These are phyloP conservation scores for Odontarrhena argentea DNA, from an alignment of 345 rosid genomes.

Conservation along the genomic window DNA sequence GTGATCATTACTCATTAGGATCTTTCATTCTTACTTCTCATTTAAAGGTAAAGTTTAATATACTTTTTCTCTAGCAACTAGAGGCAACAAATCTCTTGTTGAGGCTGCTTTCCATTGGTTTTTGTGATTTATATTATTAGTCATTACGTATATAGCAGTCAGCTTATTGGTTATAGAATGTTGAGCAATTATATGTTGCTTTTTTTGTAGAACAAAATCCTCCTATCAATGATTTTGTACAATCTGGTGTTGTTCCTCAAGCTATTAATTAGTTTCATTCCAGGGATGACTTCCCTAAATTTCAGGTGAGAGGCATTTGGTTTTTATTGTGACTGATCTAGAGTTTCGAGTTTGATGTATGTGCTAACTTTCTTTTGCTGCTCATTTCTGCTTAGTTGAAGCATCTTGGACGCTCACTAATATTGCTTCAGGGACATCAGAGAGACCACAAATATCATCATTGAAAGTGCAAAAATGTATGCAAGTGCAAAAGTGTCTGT, in stretches of 20 bases:
- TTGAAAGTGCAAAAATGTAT: too few species aligned
- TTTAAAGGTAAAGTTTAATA: too few species aligned
- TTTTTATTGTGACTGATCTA: slow-evolving; percentile 9
- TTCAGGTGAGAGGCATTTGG: slow-evolving; percentile 60
- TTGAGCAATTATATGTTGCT: neutral
- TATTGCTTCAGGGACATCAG: slow-evolving; percentile 84
- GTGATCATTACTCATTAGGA: too few species aligned
- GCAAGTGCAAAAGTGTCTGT: too few species aligned
- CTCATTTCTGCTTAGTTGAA: slow-evolving; percentile 51
- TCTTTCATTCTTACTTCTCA: too few species aligned
- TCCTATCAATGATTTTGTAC: slow-evolving; percentile 72
- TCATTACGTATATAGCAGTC: neutral
- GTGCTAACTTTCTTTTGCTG: slow-evolving; percentile 11
- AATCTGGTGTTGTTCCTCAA: slow-evolving; percentile 74
- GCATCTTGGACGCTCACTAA: slow-evolving; percentile 90
- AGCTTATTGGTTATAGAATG: neutral
- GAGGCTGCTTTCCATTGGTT: slow-evolving; percentile 76
- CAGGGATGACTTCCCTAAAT: slow-evolving; percentile 76
- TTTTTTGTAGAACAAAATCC: slow-evolving; percentile 66
- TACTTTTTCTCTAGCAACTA: too few species aligned
- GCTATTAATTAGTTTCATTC: slow-evolving; percentile 71
- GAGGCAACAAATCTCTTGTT: slow-evolving; percentile 74
- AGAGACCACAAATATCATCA: slow-evolving; percentile 67
- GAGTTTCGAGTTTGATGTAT: slow-evolving; percentile 4
- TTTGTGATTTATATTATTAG: slow-evolving; percentile 30